Base-by-base conservation (phyloP, 1,139 yeast genomes). In the Blastobotrys petasosporus region DNA sequence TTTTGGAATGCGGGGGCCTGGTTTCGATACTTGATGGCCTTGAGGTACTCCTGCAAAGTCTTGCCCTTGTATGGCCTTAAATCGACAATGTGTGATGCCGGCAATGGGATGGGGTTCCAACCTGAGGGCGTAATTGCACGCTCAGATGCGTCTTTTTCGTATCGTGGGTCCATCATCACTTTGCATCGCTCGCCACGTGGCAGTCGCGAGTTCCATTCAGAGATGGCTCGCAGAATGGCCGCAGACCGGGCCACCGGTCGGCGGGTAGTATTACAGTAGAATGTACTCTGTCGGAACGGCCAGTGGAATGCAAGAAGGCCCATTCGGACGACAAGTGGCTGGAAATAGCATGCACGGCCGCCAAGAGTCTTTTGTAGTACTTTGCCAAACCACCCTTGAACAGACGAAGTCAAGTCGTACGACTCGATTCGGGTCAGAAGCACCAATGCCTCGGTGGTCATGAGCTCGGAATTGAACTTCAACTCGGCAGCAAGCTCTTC, bases 281-380 rank as follows among this genome's bases (percentile, higher is more conserved):
- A 68, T 4, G 70, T 67, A 4, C 71, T 58, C 52, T 72, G 67
- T 32, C 71, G 59, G 51, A 71, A 71, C n/a, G 75, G 75, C 75
- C 75, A 71, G 50, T 71, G 75, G 49, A 71, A 70, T 2, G 71
- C 75, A 32, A 71, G 51, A 28, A 71, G 56, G 1, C 75, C 75
- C 57, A 71, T 57, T 30, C 70, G 62, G 17, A 71, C 64, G 41
- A 70, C 65, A 20, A 69, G 52, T 2, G 68, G 54, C 47, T 67
- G 66, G 11, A 28, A 13, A 47, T 55, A 55, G 23, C 50, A 54
- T 1, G 73, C 63, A 10, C 61, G 51, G 28, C 60, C 55, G 4
- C 75, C 75, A 36, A 70, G 56, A n/a, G 48, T 45, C 34, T 51
- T 51, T n/a, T 49, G 41, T 11, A 67, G 52, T 4, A 61, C 11